Conservation (phyloP, 768 basidiomycete species). For the Mycena metata region DNA sequence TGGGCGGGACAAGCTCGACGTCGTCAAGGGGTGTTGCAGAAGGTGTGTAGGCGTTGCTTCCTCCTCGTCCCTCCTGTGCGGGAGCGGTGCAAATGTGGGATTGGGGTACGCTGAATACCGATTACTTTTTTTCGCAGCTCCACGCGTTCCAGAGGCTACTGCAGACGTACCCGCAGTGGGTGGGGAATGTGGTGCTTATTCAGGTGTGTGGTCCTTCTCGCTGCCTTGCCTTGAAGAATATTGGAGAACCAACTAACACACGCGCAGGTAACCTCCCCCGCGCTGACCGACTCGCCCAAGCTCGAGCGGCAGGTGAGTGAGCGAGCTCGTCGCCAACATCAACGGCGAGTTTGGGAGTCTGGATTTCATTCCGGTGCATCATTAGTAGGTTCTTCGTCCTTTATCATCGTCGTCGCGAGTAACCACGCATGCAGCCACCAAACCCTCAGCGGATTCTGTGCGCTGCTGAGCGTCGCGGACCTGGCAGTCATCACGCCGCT, state of each 20-base stretch:
- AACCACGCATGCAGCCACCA: conserved; percentile 79
- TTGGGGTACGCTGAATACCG: too few relatives aligned
- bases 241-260: too few relatives aligned
- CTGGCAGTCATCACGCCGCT: conserved; percentile 95
- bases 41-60: too few relatives aligned
- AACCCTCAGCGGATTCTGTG: conserved; percentile 98
- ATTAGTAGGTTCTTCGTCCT: too few relatives aligned
- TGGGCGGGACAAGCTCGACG: too few relatives aligned
- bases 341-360: conserved; percentile 96
- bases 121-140: conserved; percentile 76
- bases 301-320: conserved; percentile 94
- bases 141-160: conserved; percentile 96
- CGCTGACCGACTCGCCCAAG: conserved; percentile 92
- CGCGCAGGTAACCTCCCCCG: conserved; percentile 91
- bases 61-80: too few relatives aligned
- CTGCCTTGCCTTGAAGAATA: too few relatives aligned
- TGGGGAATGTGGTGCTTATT: conserved; percentile 87
- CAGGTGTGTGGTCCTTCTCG: conserved; percentile 64
- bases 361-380: conserved; percentile 97
- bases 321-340: conserved; percentile 94
- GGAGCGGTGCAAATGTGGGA: too few relatives aligned
- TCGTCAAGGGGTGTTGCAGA: too few relatives aligned
- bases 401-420: not conserved
- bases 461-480: conserved; percentile 92
- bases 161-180: conserved; percentile 95